Base-by-base conservation (phyloP, 2,329 filamentous ascomycete genomes). In the Alternaria gaisen region DNA sequence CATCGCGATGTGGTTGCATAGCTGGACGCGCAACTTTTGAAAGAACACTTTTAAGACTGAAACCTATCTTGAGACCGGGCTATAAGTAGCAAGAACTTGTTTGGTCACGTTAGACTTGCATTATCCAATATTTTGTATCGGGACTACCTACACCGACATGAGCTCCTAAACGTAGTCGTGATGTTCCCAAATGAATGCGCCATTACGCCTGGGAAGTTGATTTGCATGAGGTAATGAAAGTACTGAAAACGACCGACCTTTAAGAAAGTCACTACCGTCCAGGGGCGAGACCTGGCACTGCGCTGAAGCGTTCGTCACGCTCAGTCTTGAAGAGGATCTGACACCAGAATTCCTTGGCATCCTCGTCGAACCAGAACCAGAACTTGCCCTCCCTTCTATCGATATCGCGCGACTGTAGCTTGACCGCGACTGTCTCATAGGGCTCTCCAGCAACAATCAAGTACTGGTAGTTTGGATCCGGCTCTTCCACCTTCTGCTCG, bases 281-380 rank as follows among this genome's bases (percentile, higher is more conserved):
- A 50, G 87, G 85, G 14, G 87, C 87, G 74, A 90, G 77, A 58
- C 88, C 88, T 36, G 88, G 88, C 43, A 90, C 88, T 70, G 87
- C 87, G 71, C 84, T 87, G 71, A 88, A 98, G 62, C 93, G 86
- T 85, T 97, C 94, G 81, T 98, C 95, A 66, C 95, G 88, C 84
- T 99, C 95, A 40, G 95, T 98, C 87, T 97, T 95, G 82, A 98
- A 99, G 84, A 98, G 91, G 67, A 99, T 87, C 84, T 98, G 95
- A 41, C 97, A 87, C 92, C 93, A 98, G 77, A 96, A 99, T 83
- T 98, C 94, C 84, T 96, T 97, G 65, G 90, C 89, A 79, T 99
- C 95, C 62, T 91, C 90, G 80, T 99, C 95, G 84, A 94, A 99
- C 89, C 94, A 98, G 55, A 88, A 91, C 86, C 94, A 99, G 80